Evolutionary conservation across 257 asterid species (phyloP), one percentile per base, ranked within the genome.

Genomic region (Leonotis leonurus): DNA sequence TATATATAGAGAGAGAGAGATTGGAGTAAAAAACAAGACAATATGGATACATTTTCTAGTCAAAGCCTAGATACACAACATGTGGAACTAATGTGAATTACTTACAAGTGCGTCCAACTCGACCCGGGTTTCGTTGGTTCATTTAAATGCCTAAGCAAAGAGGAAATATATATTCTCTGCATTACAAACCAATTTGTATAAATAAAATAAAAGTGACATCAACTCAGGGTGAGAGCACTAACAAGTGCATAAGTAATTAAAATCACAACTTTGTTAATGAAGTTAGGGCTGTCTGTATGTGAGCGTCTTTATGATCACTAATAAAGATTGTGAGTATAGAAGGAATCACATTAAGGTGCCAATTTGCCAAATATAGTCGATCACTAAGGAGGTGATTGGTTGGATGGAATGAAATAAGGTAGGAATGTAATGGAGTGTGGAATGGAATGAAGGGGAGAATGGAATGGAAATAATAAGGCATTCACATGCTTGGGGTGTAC

Each of bases 161-260:
- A 7, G 26, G 8, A 13, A 33, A 45, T n/a, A n/a, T 8, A 11
- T 36, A 46, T 33, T 56, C 52, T 25, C 26, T 24, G 40, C 60
- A 14, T 33, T 35, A 30, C 32, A 26, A 14, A 68, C 22, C 24
- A 29, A 61, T 2, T 6, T 29, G 14, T 18, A 18, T 14, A 50
- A 51, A 59, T 68, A 50, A 39, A 39, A 35, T 39, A n/a, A n/a
- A n/a, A n/a, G n/a, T n/a, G 62, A 68, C 68, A 59, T 68, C 56
- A 39, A 27, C 22, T 43, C 36, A 53, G 2, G 6, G 44, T 40
- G 61, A 35, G 53, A 24, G 17, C 56, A 44, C 22, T 63, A 8
- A 35, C 9, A 32, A 30, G 13, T 46, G 69, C 62, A n/a, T 17
- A 17, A 52, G 44, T 39, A 24, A 64, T 3, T 40, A 41, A 56